Percentiles rank a stretch among this genome's conserved stretches.
phyloP scores from a whole-genome alignment of 2,329 filamentous ascomycete species.

The Sphaerostilbella broomeana region DNA sequence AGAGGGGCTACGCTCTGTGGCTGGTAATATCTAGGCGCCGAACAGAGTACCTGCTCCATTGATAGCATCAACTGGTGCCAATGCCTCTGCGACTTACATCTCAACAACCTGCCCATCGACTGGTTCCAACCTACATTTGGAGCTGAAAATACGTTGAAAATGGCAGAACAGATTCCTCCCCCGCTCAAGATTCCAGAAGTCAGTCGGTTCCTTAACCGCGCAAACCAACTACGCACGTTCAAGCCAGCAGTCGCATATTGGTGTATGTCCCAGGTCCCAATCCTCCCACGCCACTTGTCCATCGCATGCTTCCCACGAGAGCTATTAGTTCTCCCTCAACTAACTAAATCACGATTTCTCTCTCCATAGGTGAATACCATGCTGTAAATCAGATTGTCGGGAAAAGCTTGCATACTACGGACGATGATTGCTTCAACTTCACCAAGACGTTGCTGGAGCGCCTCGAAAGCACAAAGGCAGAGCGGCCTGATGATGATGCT shows the following conservation, averaged over 20 bases:
- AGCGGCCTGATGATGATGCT: conserved; percentile 71
- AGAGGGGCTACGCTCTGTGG: conserved; percentile 11
- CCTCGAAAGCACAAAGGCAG: conserved; percentile 57
- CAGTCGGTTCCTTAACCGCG: conserved; percentile 75
- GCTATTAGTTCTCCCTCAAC: background rate
- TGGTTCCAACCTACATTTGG: no score
- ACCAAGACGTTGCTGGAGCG: conserved; percentile 85
- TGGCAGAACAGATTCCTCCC: conserved; percentile 51
- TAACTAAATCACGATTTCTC: no score
- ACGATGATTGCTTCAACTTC: conserved; percentile 72
- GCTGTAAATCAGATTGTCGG: conserved; percentile 86
- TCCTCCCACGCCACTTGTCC: no score
- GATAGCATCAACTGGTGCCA: background rate
- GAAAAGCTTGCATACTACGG: conserved; percentile 68
- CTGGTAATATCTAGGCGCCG: conserved; percentile 5
- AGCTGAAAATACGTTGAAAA: conserved; percentile 41
- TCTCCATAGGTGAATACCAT: conserved; percentile 69
- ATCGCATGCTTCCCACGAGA: no score
- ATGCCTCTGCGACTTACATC: no score
- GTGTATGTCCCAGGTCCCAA: conserved; percentile 67
- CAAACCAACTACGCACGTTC: conserved; percentile 72
- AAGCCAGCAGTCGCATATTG: conserved; percentile 92
- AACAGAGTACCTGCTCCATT: conserved; percentile 5
- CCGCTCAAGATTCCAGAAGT: conserved; percentile 72
- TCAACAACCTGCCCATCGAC: no score